These are phyloP conservation scores for Pleurotus eryngii DNA, from an alignment of 768 basidiomycete species.

Conservation along the genomic window DNA sequence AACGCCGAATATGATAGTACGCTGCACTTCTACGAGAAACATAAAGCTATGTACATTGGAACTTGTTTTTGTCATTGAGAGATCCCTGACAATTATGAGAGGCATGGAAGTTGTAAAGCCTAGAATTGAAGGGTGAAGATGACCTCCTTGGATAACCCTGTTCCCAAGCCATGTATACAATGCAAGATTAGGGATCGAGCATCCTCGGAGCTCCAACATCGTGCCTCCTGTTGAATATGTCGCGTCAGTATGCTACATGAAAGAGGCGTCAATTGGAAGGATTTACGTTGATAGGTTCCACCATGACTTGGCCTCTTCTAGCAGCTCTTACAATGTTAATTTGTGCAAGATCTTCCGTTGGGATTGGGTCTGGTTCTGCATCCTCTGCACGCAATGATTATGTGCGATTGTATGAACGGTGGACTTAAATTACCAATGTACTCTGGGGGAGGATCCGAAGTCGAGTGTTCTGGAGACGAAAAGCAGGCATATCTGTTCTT, in stretches of 20 bases:
- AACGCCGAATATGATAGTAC: not conserved
- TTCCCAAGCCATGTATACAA: constrained; percentile 45
- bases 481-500: constrained; percentile 68
- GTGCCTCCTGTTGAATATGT: constrained; percentile 13
- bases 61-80: no score
- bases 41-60: no score
- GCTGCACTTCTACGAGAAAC: no score
- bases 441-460: constrained; percentile 23
- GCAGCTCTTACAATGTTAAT: constrained; percentile 17
- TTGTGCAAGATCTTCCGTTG: constrained; percentile 7
- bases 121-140: constrained; percentile 26
- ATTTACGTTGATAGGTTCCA: constrained; percentile 13
- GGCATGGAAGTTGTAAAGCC: not conserved
- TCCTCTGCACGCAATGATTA: not conserved
- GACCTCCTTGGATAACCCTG: constrained; percentile 37
- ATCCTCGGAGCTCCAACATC: constrained; percentile 25
- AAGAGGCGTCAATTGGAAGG: not conserved
- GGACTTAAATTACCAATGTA: not conserved
- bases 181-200: constrained; percentile 30
- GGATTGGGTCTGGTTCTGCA: not conserved
- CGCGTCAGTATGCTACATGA: not conserved
- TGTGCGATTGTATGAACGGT: not conserved
- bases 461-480: constrained; percentile 57
- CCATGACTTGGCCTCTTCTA: constrained; percentile 7
- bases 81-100: no score